Conservation (phyloP, 805 yeast genomes). For the Wilhelminamyces savonicus region DNA sequence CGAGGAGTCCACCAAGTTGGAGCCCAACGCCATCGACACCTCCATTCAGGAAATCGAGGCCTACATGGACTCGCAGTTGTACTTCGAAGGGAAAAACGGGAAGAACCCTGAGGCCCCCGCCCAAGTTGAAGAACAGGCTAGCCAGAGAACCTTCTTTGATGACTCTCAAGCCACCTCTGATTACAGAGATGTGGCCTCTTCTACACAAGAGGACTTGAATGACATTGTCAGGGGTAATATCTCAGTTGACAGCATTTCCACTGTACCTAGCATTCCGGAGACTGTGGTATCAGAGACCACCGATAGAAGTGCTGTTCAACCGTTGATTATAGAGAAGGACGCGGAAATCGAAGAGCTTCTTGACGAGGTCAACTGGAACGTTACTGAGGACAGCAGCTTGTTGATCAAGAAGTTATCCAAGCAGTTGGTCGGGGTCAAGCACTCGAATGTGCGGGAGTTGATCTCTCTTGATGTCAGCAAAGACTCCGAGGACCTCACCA, state of each 20-base stretch:
- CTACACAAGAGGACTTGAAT: too few species aligned
- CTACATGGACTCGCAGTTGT: slow-evolving; percentile 30
- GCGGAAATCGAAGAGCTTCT: slow-evolving; percentile 58
- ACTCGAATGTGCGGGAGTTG: slow-evolving; percentile 48
- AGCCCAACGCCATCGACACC: slow-evolving; percentile 16
- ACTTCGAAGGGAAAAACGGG: too few species aligned
- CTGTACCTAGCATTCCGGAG: not conserved
- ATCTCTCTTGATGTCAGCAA: slow-evolving; percentile 30
- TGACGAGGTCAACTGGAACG: slow-evolving; percentile 73
- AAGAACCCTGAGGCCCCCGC: too few species aligned
- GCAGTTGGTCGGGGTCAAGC: slow-evolving; percentile 58
- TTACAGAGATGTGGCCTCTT: slow-evolving; percentile 1
- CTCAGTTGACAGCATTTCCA: not conserved
- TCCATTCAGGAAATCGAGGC: slow-evolving; percentile 36
- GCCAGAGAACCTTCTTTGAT: slow-evolving; percentile 2
- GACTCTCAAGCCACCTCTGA: slow-evolving; percentile 2
- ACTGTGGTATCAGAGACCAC: slow-evolving; percentile 1
- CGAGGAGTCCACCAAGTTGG: slow-evolving; percentile 11
- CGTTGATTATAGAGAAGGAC: slow-evolving; percentile 31
- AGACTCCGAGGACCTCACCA: slow-evolving; percentile 24
- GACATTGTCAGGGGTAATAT: not conserved
- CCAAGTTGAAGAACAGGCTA: too few species aligned
- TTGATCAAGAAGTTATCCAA: slow-evolving; percentile 52
- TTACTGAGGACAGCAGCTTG: slow-evolving; percentile 54
- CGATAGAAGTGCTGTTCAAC: slow-evolving; percentile 1